Evolutionary conservation across 176 grass and related monocot genomes (phyloP).

Genomic region (Triticum turgidum): DNA sequence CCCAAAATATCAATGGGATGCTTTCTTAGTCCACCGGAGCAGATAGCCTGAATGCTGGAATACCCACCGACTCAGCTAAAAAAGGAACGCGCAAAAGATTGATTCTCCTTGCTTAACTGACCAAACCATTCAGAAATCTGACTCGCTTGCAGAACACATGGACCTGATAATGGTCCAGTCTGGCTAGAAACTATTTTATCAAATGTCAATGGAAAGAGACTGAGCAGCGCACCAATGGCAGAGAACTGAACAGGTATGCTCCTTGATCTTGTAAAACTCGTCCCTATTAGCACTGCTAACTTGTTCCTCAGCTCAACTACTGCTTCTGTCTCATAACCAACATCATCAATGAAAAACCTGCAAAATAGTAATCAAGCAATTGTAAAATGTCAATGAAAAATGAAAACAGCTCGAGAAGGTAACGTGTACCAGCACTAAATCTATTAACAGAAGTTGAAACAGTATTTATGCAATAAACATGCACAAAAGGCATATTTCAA

Average conservation of each 20-base stretch:
- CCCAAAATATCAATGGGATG: background rate
- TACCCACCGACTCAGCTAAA: constrained; percentile 25
- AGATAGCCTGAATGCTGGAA: background rate
- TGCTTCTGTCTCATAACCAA: constrained; percentile 47
- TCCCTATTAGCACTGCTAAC: constrained; percentile 46
- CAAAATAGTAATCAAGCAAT: constrained; percentile 18
- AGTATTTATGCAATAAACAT: background rate
- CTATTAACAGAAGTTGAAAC: constrained; percentile 5
- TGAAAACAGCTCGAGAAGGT: background rate
- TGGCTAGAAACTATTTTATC: constrained; percentile 43
- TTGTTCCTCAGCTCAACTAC: constrained; percentile 58
- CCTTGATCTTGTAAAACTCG: constrained; percentile 31
- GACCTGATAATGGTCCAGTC: constrained; percentile 31
- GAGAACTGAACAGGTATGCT: constrained; percentile 64
- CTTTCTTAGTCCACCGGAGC: background rate
- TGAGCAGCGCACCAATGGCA: constrained; percentile 52
- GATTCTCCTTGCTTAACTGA: constrained; percentile 70
- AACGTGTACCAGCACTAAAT: background rate
- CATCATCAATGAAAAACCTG: constrained; percentile 67
- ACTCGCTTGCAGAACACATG: constrained; percentile 19
- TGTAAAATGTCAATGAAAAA: background rate
- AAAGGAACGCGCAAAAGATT: constrained; percentile 38
- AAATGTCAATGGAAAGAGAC: constrained; percentile 67
- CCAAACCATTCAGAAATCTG: constrained; percentile 76
- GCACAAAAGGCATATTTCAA: background rate